Percentiles rank a stretch among this genome's conserved stretches.
Conservation (phyloP, 2,329 filamentous ascomycete genomes). For the Furcasterigmium furcatum region DNA sequence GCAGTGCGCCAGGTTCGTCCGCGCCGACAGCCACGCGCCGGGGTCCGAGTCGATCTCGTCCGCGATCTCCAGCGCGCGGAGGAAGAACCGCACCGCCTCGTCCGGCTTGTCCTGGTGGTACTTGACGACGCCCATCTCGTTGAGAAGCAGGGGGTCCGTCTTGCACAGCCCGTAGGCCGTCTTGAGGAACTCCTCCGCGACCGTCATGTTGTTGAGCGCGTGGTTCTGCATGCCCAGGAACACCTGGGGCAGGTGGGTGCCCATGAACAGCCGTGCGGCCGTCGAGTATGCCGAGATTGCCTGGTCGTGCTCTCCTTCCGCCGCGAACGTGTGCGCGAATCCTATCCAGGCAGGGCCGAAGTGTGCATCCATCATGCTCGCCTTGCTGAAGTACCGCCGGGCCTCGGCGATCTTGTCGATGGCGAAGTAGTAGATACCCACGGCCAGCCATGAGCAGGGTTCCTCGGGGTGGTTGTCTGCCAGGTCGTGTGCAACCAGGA, state of each 20-base stretch:
- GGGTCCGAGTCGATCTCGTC: conserved; percentile 79
- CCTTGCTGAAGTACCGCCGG: conserved; percentile 93
- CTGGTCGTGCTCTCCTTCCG: conserved; percentile 96
- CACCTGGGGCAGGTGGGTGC: conserved; percentile 90
- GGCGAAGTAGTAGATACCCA: conserved; percentile 90
- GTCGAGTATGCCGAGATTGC: conserved; percentile 97
- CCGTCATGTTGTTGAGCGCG: conserved; percentile 87
- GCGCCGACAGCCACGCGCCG: conserved; percentile 76
- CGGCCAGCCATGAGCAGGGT: conserved; percentile 88
- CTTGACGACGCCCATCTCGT: conserved; percentile 93
- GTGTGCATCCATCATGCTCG: conserved; percentile 95
- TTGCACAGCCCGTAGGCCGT: conserved; percentile 81
- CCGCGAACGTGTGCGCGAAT: conserved; percentile 96
- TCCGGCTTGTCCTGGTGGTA: conserved; percentile 83
- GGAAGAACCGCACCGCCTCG: conserved; percentile 75
- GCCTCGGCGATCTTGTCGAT: conserved; percentile 91
- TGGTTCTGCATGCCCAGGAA: conserved; percentile 99
- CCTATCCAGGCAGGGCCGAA: conserved; percentile 98
- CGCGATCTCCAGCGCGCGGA: conserved; percentile 72
- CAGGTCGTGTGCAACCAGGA: conserved; percentile 87
- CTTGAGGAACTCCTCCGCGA: conserved; percentile 92
- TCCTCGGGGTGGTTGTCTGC: conserved; percentile 90
- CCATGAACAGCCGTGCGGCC: conserved; percentile 90
- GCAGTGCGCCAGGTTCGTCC: conserved; percentile 87
- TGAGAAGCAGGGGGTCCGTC: conserved; percentile 84